Conservation (phyloP, 2,329 filamentous ascomycete genomes). For the Arthrinium phaeospermum region DNA sequence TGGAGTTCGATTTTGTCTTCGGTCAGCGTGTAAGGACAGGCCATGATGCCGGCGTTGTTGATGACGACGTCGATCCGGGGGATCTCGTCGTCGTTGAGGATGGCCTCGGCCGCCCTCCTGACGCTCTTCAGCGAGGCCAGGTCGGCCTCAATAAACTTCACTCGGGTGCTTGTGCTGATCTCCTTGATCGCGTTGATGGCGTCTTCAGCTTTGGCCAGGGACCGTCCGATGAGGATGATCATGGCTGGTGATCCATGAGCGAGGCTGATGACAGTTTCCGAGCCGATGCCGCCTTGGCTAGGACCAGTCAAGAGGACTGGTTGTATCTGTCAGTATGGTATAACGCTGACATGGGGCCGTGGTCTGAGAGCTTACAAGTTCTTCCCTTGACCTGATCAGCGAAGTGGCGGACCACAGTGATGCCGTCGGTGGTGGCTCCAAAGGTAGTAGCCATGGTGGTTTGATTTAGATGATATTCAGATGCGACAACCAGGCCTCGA, state of each 20-base stretch:
- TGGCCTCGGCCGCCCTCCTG: constrained; percentile 37
- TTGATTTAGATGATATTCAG: not conserved
- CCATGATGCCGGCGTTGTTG: constrained; percentile 51
- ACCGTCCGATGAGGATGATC: constrained; percentile 38
- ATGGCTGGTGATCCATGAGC: constrained; percentile 36
- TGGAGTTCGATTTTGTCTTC: constrained; percentile 42
- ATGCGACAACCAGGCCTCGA: not conserved
- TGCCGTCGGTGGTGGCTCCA: constrained; percentile 25
- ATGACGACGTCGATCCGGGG: constrained; percentile 34
- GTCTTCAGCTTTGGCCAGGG: constrained; percentile 33
- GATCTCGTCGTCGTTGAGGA: constrained; percentile 38
- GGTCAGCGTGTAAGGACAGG: constrained; percentile 38
- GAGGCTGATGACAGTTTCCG: constrained; percentile 38
- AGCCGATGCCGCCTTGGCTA: constrained; percentile 39
- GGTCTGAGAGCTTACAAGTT: constrained; percentile 29
- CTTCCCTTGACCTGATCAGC: constrained; percentile 33
- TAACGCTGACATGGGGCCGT: not conserved
- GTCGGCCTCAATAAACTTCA: constrained; percentile 37
- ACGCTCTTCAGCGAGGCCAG: constrained; percentile 38
- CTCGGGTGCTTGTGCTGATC: constrained; percentile 29
- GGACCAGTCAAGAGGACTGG: constrained; percentile 41
- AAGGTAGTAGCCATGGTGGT: constrained; percentile 23
- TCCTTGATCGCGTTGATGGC: constrained; percentile 36
- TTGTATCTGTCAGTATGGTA: not conserved
- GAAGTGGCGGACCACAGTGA: constrained; percentile 28